phyloP scores from a whole-genome alignment of 768 basidiomycete genomes.

The Suillus variegatus region DNA sequence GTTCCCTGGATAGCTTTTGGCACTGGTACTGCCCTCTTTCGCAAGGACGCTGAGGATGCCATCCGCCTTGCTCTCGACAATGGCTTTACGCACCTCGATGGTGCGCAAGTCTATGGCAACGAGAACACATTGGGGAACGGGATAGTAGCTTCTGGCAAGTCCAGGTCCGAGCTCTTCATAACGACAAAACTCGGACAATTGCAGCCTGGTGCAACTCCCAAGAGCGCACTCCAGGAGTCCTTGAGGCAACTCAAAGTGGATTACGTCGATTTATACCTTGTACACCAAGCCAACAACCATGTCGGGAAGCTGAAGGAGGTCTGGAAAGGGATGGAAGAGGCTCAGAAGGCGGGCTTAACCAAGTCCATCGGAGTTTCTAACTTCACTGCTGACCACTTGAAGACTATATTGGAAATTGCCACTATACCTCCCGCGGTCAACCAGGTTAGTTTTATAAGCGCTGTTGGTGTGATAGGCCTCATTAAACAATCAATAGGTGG shows the following conservation, averaged over 20 bases:
- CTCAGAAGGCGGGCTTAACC: conserved; percentile 43
- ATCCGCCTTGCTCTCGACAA: conserved; percentile 52
- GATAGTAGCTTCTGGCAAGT: conserved; percentile 49
- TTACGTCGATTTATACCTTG: conserved; percentile 63
- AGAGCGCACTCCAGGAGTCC: conserved; percentile 50
- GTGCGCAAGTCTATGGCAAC: conserved; percentile 61
- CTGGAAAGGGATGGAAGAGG: conserved; percentile 65
- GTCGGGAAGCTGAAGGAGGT: conserved; percentile 47
- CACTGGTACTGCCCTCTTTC: conserved; percentile 56
- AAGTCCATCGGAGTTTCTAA: conserved; percentile 58
- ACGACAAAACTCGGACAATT: conserved; percentile 52
- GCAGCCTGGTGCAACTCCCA: conserved; percentile 45
- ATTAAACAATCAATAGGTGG: conserved; percentile 36
- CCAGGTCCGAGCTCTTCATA: conserved; percentile 59
- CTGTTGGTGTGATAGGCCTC: neutral
- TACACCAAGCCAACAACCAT: conserved; percentile 48
- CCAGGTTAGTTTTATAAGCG: conserved; percentile 39
- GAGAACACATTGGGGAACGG: conserved; percentile 55
- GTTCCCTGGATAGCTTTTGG: conserved; percentile 65
- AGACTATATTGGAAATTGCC: conserved; percentile 44
- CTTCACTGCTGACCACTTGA: conserved; percentile 44
- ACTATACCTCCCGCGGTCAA: conserved; percentile 53
- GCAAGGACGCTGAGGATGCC: conserved; percentile 41
- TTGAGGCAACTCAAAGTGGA: conserved; percentile 54
- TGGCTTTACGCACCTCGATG: conserved; percentile 63